Evolutionary conservation across 495 filamentous ascomycete genomes (phyloP), one percentile per base, ranked within the genome.

Genomic region (Neurospora sp.): DNA sequence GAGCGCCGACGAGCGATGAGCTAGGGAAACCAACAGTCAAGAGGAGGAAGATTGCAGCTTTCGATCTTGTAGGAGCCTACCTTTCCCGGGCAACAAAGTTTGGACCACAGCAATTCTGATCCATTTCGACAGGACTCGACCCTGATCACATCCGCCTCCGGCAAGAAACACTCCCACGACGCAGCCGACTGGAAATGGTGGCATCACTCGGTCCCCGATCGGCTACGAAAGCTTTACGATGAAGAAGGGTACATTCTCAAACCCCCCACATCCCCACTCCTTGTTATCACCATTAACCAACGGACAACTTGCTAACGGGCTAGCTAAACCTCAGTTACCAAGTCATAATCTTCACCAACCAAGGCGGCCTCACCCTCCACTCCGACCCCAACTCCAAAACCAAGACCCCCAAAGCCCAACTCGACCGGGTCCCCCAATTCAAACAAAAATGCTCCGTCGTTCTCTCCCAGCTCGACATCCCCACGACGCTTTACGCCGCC

Each of bases 121-220:
- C 27, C 27, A 27, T 27, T 27, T 27, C 27, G 68, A 38, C 69
- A 96, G 91, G 96, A 97, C 81, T 94, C 91, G 48, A 99, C 96
- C 7, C 80, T 99, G 18, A 93, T 98, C 71, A 83, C 84, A 4
- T 91, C 92, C 0, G 84, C 87, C 0, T 97, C 96, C 0, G 94
- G 94, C 6, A 96, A 93, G 78, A 89, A 86, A 38, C 94, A 94
- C 73, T 86, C 89, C 7, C 87, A 85, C 74, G 89, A 89, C 73
- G 86, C 89, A 0, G 81, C 85, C 4, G 96, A 98, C 80, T 99
- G 96, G 96, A 92, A 91, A 82, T 99, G 96, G 96, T 98, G 94
- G 94, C 84, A 97, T 78, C 61, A 82, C 10, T 86, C 80, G 20
- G 92, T 98, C 1, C 93, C 93, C 1, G 80, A 78, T 0, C 87